Base-by-base conservation (phyloP, 2,329 filamentous ascomycete genomes). In the Fonsecaea multimorphosa region DNA sequence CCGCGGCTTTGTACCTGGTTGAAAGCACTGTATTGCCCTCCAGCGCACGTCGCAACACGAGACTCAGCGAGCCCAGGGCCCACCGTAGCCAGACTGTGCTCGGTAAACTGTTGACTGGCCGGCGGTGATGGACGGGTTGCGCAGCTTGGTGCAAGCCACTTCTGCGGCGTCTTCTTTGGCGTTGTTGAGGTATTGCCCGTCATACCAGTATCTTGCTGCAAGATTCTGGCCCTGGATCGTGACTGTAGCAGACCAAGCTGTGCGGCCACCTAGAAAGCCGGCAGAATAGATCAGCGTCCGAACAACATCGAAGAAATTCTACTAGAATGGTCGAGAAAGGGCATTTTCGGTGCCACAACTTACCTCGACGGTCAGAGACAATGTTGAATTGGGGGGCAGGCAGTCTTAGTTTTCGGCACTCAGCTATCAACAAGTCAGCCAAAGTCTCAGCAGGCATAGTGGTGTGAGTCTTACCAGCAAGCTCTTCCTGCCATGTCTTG, bases 151-250 rank as follows among this genome's bases (percentile, higher is more conserved):
- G 52, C 78, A 70, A 11, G 92, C 92, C 68, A 90, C 85, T 79
- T 97, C 92, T 70, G 93, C 92, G n/a, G 92, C 93, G 76, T 97
- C 93, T 78, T 97, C 93, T 79, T 87, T 89, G 65, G 92, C 92
- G 74, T 96, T 96, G 82, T 93, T 87, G 77, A 94, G 84, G 75
- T 92, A 92, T 76, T 92, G 88, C 67, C 92, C 92, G 77, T 96
- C 93, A 79, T 96, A 97, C 92, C 92, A 97, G 79, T 88, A 96
- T 68, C 92, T 87, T 54, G 92, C 92, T n/a, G 84, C 76, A 73
- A 91, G 84, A 54, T 80, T 84, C 58, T 84, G 80, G 61, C 88
- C 89, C 72, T 86, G 83, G 64, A 96, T 85, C n/a, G 83, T 87
- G 65, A 96, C 92, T 65, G 85, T 85, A 81, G 89, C 91, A 64